These are phyloP conservation scores for Metschnikowia vanudenii DNA, from an alignment of 805 yeast genomes.

Conservation along the genomic window DNA sequence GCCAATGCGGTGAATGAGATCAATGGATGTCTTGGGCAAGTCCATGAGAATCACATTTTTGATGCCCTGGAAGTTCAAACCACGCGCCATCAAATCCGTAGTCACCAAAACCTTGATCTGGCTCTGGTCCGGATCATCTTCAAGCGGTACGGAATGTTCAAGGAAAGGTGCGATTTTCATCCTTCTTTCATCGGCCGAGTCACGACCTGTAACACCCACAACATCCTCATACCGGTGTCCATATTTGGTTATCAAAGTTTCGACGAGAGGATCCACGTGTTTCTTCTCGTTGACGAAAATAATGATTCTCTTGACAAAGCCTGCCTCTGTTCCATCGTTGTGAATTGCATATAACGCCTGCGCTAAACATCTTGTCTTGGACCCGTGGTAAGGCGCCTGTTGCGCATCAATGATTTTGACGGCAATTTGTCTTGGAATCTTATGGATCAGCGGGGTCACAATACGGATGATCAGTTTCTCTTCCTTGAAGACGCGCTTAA, in stretches of 20 bases:
- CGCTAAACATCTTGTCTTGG: conserved; percentile 79
- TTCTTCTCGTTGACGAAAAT: conserved; percentile 80
- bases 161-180: conserved; percentile 60
- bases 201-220: conserved; percentile 64
- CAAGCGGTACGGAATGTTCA: conserved; percentile 52
- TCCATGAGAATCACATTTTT: conserved; percentile 82
- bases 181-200: conserved; percentile 58
- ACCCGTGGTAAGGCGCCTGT: conserved; percentile 77
- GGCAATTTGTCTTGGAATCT: conserved; percentile 73
- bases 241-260: conserved; percentile 44
- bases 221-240: conserved; percentile 46
- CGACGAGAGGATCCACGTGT: conserved; percentile 58
- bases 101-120: conserved; percentile 71
- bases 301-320: conserved; percentile 72
- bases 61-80: conserved; percentile 79
- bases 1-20: conserved; percentile 87
- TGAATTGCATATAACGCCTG: conserved; percentile 85
- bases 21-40: conserved; percentile 81
- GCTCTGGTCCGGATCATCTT: conserved; percentile 27
- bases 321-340: conserved; percentile 78
- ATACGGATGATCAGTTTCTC: conserved; percentile 52
- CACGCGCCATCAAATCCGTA: conserved; percentile 88
- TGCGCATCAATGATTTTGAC: conserved; percentile 75
- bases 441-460: conserved; percentile 79
- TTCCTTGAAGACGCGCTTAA: conserved; percentile 60